Base-by-base conservation (phyloP, 129 eudicot genomes). In the Glebionis coronaria region DNA sequence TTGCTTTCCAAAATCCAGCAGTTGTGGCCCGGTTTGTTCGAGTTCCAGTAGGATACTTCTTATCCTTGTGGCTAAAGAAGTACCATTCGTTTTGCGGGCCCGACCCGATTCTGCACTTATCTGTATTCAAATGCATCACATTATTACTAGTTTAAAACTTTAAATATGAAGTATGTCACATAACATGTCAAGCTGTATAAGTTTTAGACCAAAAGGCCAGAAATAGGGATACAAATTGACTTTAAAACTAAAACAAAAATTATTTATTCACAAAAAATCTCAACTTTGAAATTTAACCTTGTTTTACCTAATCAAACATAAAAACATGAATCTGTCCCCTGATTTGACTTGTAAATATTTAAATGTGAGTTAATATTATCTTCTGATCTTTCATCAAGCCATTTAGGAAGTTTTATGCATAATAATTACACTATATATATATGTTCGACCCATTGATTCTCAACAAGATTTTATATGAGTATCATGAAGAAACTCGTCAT, bases 1-100 rank as follows among this genome's bases (percentile, higher is more conserved):
- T 90, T 6, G 97, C 97, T 79, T 90, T 90, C 97, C 97, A 90
- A 40, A 90, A 90, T 12, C 97, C 97, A 2, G 92, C 95, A 2
- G 87, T 40, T 0, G 97, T 90, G 13, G 97, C 97, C 4, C 97
- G 87, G 69, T 90, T 90, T 29, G 97, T 90, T 0, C 97, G 79
- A 2, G 91, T 90, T 27, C 97, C 97, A 0, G 97, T 90, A 13
- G 97, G 97, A 63, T 90, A 90, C 71, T 90, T 90, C 56, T 90
- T 90, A 82, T 90, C 97, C 79, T 90, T 90, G 87, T 90, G 97
- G 73, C 97, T 90, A 70, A 90, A 90, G 67, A 90, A 90, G 73
- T 90, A 90, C 95, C 95, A 86, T 19, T 90, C 97, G 42, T 87
- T 87, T 53, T 90, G 95, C 11, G 89, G 95, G 20, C 91, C 95